Percentiles rank a stretch among this genome's conserved stretches.
phyloP scores from a whole-genome alignment of 2,329 filamentous ascomycete species.

The Colletotrichum acutatum region DNA sequence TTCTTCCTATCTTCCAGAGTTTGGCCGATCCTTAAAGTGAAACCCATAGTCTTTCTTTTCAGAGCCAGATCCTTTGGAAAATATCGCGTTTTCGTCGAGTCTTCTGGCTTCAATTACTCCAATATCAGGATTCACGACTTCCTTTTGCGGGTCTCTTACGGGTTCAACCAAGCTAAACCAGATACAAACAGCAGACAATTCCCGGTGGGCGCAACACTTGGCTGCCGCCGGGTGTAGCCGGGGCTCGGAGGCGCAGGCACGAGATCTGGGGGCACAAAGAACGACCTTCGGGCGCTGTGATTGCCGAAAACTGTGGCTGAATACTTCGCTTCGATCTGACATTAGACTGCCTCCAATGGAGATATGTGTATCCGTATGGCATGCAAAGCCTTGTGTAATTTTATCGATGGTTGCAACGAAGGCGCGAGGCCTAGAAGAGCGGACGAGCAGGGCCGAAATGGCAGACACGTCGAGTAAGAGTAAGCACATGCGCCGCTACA shows the following conservation, averaged over 20 bases:
- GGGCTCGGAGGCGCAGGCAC: neutral
- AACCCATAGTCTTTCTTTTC: neutral
- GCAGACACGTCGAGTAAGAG: neutral
- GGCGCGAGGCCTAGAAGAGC: neutral
- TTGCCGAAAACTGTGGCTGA: neutral
- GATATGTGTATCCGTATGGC: neutral
- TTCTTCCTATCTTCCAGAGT: neutral
- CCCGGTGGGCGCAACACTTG: neutral
- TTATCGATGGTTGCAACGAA: neutral
- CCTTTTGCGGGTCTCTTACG: neutral
- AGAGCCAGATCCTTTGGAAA: neutral
- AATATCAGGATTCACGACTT: neutral
- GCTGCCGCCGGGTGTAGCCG: neutral
- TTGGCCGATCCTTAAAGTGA: neutral
- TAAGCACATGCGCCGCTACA: neutral
- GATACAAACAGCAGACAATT: neutral
- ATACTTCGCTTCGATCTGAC: neutral
- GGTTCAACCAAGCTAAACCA: neutral
- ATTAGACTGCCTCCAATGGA: neutral
- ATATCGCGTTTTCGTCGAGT: neutral
- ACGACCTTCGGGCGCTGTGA: neutral
- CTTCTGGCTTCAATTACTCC: neutral
- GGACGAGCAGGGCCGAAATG: neutral
- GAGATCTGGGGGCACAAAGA: neutral
- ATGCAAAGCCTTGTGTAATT: neutral